Evolutionary conservation across 352 stramenopile genomes (phyloP).

Genomic region (Phytophthora quininea): DNA sequence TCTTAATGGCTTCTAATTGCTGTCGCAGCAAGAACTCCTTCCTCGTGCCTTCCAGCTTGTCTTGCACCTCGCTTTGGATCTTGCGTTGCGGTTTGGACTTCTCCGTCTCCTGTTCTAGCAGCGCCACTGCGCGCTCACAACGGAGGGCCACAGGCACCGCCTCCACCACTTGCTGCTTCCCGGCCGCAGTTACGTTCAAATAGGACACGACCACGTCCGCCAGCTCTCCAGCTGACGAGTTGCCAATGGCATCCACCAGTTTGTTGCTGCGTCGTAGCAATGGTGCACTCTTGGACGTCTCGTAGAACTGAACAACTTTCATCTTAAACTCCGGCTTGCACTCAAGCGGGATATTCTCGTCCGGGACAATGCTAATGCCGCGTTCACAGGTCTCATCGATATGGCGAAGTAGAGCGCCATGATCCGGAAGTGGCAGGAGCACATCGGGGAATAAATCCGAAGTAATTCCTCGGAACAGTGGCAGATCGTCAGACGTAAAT

Average conservation of each 20-base stretch:
- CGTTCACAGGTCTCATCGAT: constrained; percentile 83
- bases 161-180: constrained; percentile 71
- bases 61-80: constrained; percentile 73
- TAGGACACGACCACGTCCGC: constrained; percentile 78
- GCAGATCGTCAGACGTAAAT: constrained; percentile 93
- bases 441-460: constrained; percentile 94
- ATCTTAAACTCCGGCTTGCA: constrained; percentile 86
- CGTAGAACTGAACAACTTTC: constrained; percentile 87
- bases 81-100: constrained; percentile 67
- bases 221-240: constrained; percentile 63
- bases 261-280: constrained; percentile 60
- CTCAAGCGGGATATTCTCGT: constrained; percentile 65
- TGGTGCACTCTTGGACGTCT: constrained; percentile 66
- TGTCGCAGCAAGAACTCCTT: constrained; percentile 97
- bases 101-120: constrained; percentile 66
- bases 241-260: constrained; percentile 68
- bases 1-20: constrained; percentile 99
- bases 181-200: constrained; percentile 51
- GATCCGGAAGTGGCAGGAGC: constrained; percentile 86
- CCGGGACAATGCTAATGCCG: constrained; percentile 67
- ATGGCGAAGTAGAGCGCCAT: constrained; percentile 76
- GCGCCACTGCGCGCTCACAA: constrained; percentile 49
- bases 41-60: constrained; percentile 69
- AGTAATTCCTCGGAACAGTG: constrained; percentile 93
- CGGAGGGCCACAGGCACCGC: constrained; percentile 45